Evolutionary conservation across 2,329 filamentous ascomycete species (phyloP), one percentile per base, ranked within the genome.

Genomic region (Exophiala dermatitidis): DNA sequence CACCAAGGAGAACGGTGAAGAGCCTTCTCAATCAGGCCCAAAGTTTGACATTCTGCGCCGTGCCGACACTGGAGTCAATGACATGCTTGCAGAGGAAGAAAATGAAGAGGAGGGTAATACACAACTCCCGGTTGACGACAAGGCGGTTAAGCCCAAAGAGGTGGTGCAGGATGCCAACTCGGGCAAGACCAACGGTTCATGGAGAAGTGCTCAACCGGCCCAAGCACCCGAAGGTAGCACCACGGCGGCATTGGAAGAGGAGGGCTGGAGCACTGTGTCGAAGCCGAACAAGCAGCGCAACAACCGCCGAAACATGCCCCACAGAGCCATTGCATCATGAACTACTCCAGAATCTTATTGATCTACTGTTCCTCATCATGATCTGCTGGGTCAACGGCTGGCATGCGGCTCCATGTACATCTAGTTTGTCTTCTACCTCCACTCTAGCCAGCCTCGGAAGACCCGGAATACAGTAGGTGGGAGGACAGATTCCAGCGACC

Each of bases 91-190:
- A 51, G 77, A 79, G 38, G 75, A 79, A 58, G 71, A 72, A 33
- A 64, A 66, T 30, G 71, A 74, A 36, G 66, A 71, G 33, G 71
- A 74, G 52, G 69, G 65, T 12, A 68, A 71, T 43, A 72, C 75
- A 43, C 71, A 71, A 37, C 62, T 38, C 50, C 55, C 56, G 41
- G 56, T 57, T 34, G 63, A 64, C 47, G 65, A 79, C 67, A 78
- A 80, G 67, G 72, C 71, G 33, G 72, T 74, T 56, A 79, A 80
- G 68, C 74, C 80, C 30, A 77, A 80, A 63, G 77, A 82, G 63
- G 68, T 78, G 46, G 72, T 76, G 40, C 69, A 70, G 46, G 71
- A 77, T 45, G 68, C 73, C 12, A 64, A 71, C 10, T 48, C 67
- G 30, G 61, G 58, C 66, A 66, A 69, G 63, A 65, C 65, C 60